phyloP scores from a whole-genome alignment of 2,329 filamentous ascomycete species.

The Arthrocladium fulminans region DNA sequence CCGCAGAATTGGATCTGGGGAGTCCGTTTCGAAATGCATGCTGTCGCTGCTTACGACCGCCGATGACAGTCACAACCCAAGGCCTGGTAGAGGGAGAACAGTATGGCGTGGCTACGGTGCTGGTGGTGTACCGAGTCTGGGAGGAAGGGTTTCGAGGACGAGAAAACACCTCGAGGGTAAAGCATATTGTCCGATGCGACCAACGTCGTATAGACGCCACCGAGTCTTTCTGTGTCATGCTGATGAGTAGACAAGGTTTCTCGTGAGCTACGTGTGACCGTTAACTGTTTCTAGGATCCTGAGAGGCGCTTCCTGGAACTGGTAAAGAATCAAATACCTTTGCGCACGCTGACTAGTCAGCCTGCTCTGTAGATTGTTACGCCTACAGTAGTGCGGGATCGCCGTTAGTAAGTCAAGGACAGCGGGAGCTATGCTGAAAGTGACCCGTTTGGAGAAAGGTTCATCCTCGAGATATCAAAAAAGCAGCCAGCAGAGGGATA shows the following conservation, averaged over 20 bases:
- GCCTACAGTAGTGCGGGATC: not conserved
- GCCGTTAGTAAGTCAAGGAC: not conserved
- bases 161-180: not conserved
- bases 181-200: not conserved
- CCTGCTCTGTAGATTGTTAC: not conserved
- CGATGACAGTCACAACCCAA: not conserved
- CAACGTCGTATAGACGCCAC: not conserved
- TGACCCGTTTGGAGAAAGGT: not conserved
- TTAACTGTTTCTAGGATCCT: too few species aligned
- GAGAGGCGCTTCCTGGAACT: too few species aligned
- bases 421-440: not conserved
- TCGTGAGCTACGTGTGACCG: not conserved
- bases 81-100: not conserved
- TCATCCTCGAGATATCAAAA: not conserved
- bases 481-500: not conserved
- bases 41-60: not conserved
- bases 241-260: not conserved
- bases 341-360: not conserved
- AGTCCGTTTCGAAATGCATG: not conserved
- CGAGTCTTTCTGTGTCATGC: not conserved
- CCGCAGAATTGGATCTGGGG: slow-evolving; percentile 1
- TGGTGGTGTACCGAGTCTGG: not conserved
- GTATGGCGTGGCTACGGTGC: too few species aligned
- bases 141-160: not conserved
- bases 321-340: too few species aligned